Percentiles rank a stretch among this genome's conserved stretches.
phyloP scores from a whole-genome alignment of 1,139 yeast species.

The Meyerozyma sp. region DNA sequence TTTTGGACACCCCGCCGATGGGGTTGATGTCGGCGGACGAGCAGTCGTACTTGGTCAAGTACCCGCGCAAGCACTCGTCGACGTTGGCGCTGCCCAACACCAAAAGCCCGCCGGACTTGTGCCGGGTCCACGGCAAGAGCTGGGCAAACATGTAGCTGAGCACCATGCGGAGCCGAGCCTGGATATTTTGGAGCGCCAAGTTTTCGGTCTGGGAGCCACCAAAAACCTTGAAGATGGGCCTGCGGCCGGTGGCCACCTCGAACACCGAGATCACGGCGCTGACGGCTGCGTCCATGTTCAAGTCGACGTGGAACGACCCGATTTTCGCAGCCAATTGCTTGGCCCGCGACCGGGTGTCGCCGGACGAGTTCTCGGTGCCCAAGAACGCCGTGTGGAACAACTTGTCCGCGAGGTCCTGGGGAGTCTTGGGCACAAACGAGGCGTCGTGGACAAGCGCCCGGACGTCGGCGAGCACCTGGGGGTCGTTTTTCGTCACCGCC shows the following conservation, averaged over 20 bases:
- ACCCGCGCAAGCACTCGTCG: slow-evolving; percentile 95
- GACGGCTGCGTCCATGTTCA: slow-evolving; percentile 87
- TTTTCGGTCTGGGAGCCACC: slow-evolving; percentile 93
- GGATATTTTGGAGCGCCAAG: slow-evolving; percentile 90
- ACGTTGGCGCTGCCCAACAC: slow-evolving; percentile 96
- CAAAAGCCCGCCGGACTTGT: slow-evolving; percentile 65
- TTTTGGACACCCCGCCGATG: slow-evolving; percentile 94
- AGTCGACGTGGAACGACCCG: slow-evolving; percentile 86
- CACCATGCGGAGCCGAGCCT: slow-evolving; percentile 94
- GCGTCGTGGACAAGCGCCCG: slow-evolving; percentile 51
- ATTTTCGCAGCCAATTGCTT: slow-evolving; percentile 65
- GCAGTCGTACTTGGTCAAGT: slow-evolving; percentile 93
- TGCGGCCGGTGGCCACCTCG: slow-evolving; percentile 84
- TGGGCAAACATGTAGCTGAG: slow-evolving; percentile 90
- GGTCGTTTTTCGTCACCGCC: slow-evolving; percentile 60
- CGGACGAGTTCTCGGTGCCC: slow-evolving; percentile 93
- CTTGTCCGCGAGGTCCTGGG: slow-evolving; percentile 68
- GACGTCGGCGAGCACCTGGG: slow-evolving; percentile 72
- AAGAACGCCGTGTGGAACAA: slow-evolving; percentile 87
- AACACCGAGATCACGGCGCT: slow-evolving; percentile 68
- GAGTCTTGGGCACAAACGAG: slow-evolving; percentile 61
- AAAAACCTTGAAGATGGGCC: slow-evolving; percentile 82
- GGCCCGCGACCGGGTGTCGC: slow-evolving; percentile 83
- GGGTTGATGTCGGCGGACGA: slow-evolving; percentile 97
- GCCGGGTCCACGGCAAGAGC: slow-evolving; percentile 87